phyloP scores from a whole-genome alignment of 2,329 filamentous ascomycete genomes.

The Epichloe sylvatica region DNA sequence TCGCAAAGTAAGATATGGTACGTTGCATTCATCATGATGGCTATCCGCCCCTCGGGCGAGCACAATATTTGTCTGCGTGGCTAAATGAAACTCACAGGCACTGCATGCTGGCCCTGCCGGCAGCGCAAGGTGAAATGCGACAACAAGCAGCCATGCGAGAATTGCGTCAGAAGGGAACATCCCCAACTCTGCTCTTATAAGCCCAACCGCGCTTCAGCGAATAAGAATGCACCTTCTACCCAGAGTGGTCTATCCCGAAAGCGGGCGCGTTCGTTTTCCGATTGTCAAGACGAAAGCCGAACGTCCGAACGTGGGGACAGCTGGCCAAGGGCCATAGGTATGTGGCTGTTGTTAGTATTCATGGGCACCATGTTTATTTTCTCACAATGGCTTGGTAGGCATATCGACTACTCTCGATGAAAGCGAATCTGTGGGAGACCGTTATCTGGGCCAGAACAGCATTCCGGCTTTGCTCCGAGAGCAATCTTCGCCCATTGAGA shows the following conservation, averaged over 20 bases:
- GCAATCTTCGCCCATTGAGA: slow-evolving; percentile 40
- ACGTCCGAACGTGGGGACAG: slow-evolving; percentile 26
- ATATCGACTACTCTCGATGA: slow-evolving; percentile 33
- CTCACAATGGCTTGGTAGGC: slow-evolving; percentile 7
- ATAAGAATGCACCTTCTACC: slow-evolving; percentile 18
- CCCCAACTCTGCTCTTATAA: slow-evolving; percentile 53
- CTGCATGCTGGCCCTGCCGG: slow-evolving; percentile 52
- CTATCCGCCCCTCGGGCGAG: too few relatives aligned
- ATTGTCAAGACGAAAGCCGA: slow-evolving; percentile 17
- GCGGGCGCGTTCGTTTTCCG: slow-evolving; percentile 20
- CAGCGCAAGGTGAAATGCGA: slow-evolving; percentile 58
- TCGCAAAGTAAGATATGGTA: slow-evolving; percentile 55
- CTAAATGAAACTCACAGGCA: slow-evolving; percentile 26
- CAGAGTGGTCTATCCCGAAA: slow-evolving; percentile 18
- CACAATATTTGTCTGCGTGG: not conserved
- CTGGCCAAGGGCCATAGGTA: slow-evolving; percentile 30
- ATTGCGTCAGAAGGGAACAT: slow-evolving; percentile 53
- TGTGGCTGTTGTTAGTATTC: not conserved
- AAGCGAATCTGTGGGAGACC: slow-evolving; percentile 40
- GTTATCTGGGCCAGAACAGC: slow-evolving; percentile 54
- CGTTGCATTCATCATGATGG: slow-evolving; percentile 14
- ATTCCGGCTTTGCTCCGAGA: slow-evolving; percentile 52
- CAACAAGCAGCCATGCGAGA: slow-evolving; percentile 54
- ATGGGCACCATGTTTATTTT: slow-evolving; percentile 4
- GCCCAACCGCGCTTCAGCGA: slow-evolving; percentile 36